Percentiles rank a stretch among this genome's conserved stretches.
Conservation (phyloP, 352 stramenopile species). For the Globisporangium sylvaticum region DNA sequence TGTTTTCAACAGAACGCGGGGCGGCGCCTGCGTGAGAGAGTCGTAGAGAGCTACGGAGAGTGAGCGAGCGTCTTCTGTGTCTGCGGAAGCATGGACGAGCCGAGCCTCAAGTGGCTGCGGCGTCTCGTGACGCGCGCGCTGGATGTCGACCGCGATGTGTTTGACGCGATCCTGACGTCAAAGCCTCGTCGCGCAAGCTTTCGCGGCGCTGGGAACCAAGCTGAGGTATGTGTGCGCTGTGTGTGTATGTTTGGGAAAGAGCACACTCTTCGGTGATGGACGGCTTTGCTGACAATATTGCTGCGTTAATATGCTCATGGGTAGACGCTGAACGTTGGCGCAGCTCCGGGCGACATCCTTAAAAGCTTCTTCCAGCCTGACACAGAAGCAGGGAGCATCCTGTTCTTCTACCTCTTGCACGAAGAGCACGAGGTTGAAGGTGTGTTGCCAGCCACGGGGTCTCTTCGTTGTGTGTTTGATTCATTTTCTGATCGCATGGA, state of each 20-base stretch:
- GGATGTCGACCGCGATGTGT: conserved; percentile 48
- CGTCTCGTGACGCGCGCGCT: conserved; percentile 58
- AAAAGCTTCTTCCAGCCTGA: conserved; percentile 57
- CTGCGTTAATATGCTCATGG: neutral
- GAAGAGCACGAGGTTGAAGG: conserved; percentile 68
- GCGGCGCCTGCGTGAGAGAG: neutral
- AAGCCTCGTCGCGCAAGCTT: conserved; percentile 24
- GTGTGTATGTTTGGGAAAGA: neutral
- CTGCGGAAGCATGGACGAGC: conserved; percentile 41
- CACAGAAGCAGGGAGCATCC: conserved; percentile 53
- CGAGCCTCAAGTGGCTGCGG: conserved; percentile 48
- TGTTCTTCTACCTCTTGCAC: conserved; percentile 75
- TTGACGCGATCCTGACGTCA: conserved; percentile 49
- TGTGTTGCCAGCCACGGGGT: conserved; percentile 2
- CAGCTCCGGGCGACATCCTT: conserved; percentile 31
- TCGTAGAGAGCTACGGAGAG: neutral
- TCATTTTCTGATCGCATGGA: neutral
- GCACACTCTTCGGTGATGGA: neutral
- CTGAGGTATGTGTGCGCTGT: conserved; percentile 21
- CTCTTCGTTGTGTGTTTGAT: neutral
- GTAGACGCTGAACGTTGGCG: conserved; percentile 21
- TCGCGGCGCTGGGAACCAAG: conserved; percentile 32
- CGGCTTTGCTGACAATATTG: neutral
- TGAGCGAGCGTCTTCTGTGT: neutral
- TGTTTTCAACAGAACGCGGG: neutral